Conservation (phyloP, 2,329 filamentous ascomycete species). For the Aspergillus sp. region DNA sequence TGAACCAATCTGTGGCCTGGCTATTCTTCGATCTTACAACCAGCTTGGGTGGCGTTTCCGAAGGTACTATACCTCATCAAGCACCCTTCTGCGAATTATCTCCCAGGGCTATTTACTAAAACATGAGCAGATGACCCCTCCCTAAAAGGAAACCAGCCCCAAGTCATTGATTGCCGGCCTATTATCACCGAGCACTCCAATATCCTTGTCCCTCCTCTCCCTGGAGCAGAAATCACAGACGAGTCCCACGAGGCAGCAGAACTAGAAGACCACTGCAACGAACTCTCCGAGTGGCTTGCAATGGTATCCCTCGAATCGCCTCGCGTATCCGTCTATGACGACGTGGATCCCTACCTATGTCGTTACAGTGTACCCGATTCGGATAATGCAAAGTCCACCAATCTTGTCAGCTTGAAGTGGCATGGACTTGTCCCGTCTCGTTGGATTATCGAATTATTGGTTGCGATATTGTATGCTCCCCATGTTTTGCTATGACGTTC, state of each 20-base stretch:
- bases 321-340: constrained; percentile 39
- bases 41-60: constrained; percentile 28
- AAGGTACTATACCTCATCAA: constrained; percentile 43
- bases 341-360: constrained; percentile 47
- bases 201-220: constrained; percentile 37
- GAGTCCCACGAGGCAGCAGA: constrained; percentile 39
- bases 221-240: constrained; percentile 29
- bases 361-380: constrained; percentile 44
- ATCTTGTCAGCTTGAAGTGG: constrained; percentile 46
- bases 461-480: constrained; percentile 39
- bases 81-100: not conserved
- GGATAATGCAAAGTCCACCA: constrained; percentile 23
- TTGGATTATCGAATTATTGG: constrained; percentile 45
- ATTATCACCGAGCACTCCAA: constrained; percentile 25
- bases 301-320: constrained; percentile 53
- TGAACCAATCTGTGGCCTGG: constrained; percentile 71
- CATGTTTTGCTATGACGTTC: not conserved
- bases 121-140: constrained; percentile 29
- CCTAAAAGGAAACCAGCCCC: constrained; percentile 43
- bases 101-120: not conserved
- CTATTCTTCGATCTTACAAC: constrained; percentile 67
- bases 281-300: constrained; percentile 65
- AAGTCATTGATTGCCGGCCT: constrained; percentile 35
- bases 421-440: constrained; percentile 42
- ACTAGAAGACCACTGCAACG: constrained; percentile 62